These are phyloP conservation scores for Corylus avellana DNA, from an alignment of 306 rosid genomes.

Conservation along the genomic window DNA sequence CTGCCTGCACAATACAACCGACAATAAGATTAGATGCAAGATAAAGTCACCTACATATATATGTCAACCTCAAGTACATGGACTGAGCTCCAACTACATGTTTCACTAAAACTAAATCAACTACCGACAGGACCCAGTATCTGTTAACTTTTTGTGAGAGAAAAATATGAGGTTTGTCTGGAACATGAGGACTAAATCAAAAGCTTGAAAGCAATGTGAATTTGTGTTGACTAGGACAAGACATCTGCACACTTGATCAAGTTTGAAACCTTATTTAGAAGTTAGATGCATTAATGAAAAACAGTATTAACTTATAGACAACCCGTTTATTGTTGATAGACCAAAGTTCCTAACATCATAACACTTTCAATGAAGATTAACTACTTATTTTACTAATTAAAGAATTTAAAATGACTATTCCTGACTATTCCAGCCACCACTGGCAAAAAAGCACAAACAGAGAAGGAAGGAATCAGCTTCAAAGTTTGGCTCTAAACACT, in stretches of 20 bases:
- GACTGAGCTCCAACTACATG: slow-evolving; percentile 1
- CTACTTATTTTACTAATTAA: neutral
- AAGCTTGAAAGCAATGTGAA: neutral
- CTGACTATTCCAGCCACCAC: neutral
- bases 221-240: neutral
- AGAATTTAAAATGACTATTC: neutral
- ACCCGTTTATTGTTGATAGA: neutral
- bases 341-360: neutral
- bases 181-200: neutral
- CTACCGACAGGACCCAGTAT: neutral
- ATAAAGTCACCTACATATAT: slow-evolving; percentile 4
- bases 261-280: neutral
- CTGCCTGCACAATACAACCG: slow-evolving; percentile 61
- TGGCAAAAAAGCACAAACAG: neutral
- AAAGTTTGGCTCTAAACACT: slow-evolving; percentile 1
- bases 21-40: slow-evolving; percentile 30
- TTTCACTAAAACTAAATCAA: neutral
- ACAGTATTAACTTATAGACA: neutral
- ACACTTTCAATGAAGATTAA: neutral
- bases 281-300: neutral
- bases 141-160: neutral
- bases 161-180: neutral
- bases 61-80: neutral
- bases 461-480: neutral
- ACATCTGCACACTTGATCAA: neutral